A percentile compares a stretch with the other conserved stretches of the same genome.
phyloP scores from a whole-genome alignment of 2,329 filamentous ascomycete species.

The Ophiocordyceps camponoti-floridani region DNA sequence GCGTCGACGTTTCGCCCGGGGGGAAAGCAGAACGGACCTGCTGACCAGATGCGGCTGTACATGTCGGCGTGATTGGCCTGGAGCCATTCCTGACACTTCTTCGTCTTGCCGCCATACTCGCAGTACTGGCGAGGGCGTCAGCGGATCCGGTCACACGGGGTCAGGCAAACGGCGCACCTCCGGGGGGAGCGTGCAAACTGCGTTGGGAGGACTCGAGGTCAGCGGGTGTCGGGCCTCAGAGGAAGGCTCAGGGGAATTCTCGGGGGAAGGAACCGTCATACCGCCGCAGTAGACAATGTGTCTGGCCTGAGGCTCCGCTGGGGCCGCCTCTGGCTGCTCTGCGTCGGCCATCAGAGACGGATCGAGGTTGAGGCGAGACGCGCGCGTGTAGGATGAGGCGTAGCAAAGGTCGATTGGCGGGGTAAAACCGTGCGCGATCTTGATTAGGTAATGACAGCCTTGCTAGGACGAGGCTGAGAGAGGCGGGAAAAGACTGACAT shows the following conservation, averaged over 20 bases:
- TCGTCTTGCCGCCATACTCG: conserved; percentile 90
- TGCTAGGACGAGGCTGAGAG: background rate
- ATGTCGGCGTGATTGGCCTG: conserved; percentile 53
- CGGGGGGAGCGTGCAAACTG: conserved; percentile 47
- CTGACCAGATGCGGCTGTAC: conserved; percentile 69
- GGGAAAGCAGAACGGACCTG: conserved; percentile 35
- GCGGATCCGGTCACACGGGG: background rate
- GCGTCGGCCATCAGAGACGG: conserved; percentile 31
- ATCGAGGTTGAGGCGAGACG: conserved; percentile 1
- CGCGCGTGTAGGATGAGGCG: conserved; percentile 1
- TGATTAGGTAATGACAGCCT: background rate
- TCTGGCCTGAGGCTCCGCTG: conserved; percentile 29
- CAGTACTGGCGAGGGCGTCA: conserved; percentile 54
- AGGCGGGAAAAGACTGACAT: no score
- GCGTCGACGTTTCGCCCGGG: no score
- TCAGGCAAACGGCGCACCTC: conserved; percentile 27
- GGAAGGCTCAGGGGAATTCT: background rate
- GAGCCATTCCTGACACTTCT: conserved; percentile 96
- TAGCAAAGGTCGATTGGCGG: background rate
- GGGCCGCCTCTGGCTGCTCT: conserved; percentile 23
- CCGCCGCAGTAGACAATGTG: conserved; percentile 39
- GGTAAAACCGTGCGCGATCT: background rate
- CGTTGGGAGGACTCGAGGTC: conserved; percentile 2
- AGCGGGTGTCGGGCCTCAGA: conserved; percentile 1
- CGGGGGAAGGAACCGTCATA: conserved; percentile 16